Evolutionary conservation across 805 yeast genomes (phyloP).

Genomic region (Yamadazyma sp.): DNA sequence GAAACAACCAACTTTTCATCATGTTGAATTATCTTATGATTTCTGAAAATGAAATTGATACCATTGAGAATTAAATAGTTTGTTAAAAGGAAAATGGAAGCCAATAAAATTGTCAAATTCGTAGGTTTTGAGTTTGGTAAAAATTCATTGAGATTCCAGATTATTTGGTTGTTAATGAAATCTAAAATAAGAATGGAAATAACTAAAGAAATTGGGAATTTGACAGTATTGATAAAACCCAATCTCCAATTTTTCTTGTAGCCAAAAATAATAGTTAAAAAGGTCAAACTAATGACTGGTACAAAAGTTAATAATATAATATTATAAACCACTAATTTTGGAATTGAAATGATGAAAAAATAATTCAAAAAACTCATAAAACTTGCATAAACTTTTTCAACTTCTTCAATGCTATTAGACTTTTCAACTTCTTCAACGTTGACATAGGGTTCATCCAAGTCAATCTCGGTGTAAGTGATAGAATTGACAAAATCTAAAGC

Average conservation of each 20-base stretch:
- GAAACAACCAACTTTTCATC: slow-evolving; percentile 43
- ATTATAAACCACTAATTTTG: slow-evolving; percentile 49
- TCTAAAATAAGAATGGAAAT: slow-evolving; percentile 38
- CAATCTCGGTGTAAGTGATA: slow-evolving; percentile 32
- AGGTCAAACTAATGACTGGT: slow-evolving; percentile 51
- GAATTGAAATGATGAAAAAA: slow-evolving; percentile 55
- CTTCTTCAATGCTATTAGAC: slow-evolving; percentile 1
- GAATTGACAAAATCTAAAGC: slow-evolving; percentile 57
- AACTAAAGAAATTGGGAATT: slow-evolving; percentile 58
- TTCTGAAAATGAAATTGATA: slow-evolving; percentile 30
- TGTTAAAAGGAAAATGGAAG: slow-evolving; percentile 47
- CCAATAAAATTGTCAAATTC: slow-evolving; percentile 35
- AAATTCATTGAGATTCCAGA: slow-evolving; percentile 24
- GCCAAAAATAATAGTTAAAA: slow-evolving; percentile 46
- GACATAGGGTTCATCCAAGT: slow-evolving; percentile 25
- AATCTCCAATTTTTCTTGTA: slow-evolving; percentile 46
- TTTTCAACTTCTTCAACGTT: slow-evolving; percentile 2
- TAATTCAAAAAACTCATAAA: slow-evolving; percentile 63
- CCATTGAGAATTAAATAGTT: slow-evolving; percentile 57
- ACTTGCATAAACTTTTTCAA: slow-evolving; percentile 42
- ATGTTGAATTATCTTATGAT: slow-evolving; percentile 33
- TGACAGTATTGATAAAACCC: slow-evolving; percentile 37
- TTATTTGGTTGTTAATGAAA: slow-evolving; percentile 17
- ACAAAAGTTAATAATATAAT: slow-evolving; percentile 48
- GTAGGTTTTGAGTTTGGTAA: slow-evolving; percentile 38